Evolutionary conservation across 75 land plant genomes (phyloP).

Genomic region (Cupressus sempervirens): DNA sequence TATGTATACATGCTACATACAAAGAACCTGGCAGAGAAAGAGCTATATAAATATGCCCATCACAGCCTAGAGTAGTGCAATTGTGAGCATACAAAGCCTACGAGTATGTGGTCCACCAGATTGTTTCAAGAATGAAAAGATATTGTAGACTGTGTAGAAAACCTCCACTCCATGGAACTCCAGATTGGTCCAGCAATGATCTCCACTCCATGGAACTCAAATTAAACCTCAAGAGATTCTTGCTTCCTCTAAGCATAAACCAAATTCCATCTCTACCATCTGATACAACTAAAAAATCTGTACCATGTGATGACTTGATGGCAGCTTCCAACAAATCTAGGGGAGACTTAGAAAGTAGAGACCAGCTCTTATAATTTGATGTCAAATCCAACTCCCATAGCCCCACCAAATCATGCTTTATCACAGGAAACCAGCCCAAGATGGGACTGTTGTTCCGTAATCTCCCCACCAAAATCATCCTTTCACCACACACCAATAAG

Average conservation of each 20-base stretch:
- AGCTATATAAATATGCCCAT: too few relatives aligned
- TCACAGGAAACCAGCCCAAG: not conserved
- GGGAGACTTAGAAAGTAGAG: not conserved
- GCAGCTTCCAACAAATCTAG: not conserved
- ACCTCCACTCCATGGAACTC: too few relatives aligned
- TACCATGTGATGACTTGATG: not conserved
- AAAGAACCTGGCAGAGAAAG: too few relatives aligned
- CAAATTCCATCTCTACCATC: constrained; percentile 1
- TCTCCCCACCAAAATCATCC: not conserved
- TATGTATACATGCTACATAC: too few relatives aligned
- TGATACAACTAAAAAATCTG: not conserved
- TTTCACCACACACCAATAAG: not conserved
- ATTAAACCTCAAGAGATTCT: not conserved
- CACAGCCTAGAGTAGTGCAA: too few relatives aligned
- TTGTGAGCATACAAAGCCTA: too few relatives aligned
- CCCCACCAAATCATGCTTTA: not conserved
- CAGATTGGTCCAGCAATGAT: too few relatives aligned
- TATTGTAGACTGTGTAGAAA: not conserved
- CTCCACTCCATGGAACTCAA: not conserved
- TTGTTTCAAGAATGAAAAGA: not conserved
- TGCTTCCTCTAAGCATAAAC: constrained; percentile 1
- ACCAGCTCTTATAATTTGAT: not conserved
- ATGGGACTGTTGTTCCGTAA: not conserved
- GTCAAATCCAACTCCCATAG: not conserved
- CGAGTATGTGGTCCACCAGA: not conserved